A percentile compares a stretch with the other conserved stretches of the same genome.
phyloP scores from a whole-genome alignment of 495 filamentous ascomycete genomes.

The Penicillium daleae region DNA sequence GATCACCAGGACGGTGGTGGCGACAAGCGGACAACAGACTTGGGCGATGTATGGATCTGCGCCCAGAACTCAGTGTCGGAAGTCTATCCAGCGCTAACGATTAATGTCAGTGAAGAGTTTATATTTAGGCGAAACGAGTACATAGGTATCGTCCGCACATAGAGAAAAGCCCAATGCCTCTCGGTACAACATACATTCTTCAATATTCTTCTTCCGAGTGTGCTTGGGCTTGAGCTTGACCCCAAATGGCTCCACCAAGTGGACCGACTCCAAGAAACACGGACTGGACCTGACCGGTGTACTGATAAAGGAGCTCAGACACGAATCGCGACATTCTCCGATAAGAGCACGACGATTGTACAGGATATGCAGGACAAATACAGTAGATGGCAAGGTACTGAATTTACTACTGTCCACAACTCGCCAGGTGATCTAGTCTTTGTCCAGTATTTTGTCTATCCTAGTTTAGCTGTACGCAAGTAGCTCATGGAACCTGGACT shows the following conservation, averaged over 20 bases:
- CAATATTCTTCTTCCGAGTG: not conserved
- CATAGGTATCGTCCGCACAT: not conserved
- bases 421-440: not conserved
- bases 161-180: not conserved
- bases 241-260: not conserved
- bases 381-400: not conserved
- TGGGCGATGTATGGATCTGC: constrained; percentile 9
- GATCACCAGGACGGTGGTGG: constrained; percentile 4
- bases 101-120: constrained; percentile 19
- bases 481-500: not conserved
- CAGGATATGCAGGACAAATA: not conserved
- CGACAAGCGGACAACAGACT: not conserved
- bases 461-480: not conserved
- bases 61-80: constrained; percentile 4
- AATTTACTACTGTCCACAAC: not conserved
- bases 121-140: constrained; percentile 19
- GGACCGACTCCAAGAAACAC: not conserved
- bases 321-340: constrained; percentile 24
- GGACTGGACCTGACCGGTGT: constrained; percentile 11
- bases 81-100: constrained; percentile 18
- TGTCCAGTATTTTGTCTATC: not conserved
- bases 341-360: constrained; percentile 19
- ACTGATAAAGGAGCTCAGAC: constrained; percentile 1
- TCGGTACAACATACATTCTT: not conserved
- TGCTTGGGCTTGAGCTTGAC: constrained; percentile 1